Evolutionary conservation across 164 flowering plant species (phyloP).

Genomic region (Chimonanthus salicifolius): DNA sequence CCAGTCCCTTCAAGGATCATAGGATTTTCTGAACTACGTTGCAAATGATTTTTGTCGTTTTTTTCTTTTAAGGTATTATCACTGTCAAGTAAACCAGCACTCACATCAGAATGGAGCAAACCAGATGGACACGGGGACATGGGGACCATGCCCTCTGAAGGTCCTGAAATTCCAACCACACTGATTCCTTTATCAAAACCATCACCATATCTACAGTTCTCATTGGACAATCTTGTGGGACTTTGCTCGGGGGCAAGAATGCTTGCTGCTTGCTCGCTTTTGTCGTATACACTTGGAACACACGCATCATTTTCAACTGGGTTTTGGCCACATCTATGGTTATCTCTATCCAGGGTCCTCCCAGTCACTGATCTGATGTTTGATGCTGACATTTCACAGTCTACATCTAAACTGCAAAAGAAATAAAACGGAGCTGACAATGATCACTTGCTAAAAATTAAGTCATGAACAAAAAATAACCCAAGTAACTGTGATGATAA

Average conservation of each 20-base stretch:
- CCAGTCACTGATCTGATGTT: constrained; percentile 13
- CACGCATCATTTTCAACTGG: constrained; percentile 17
- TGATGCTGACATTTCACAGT: constrained; percentile 22
- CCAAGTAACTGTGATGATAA: background rate
- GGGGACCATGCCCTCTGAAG: constrained; percentile 13
- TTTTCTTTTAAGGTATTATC: constrained; percentile 14
- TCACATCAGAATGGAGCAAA: constrained; percentile 13
- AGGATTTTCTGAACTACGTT: constrained; percentile 14
- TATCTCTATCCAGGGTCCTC: constrained; percentile 13
- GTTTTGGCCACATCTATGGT: constrained; percentile 1
- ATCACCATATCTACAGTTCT: constrained; percentile 9
- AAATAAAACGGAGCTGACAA: constrained; percentile 1
- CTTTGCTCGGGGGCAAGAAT: constrained; percentile 14
- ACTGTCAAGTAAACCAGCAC: constrained; percentile 11
- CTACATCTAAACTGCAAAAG: constrained; percentile 65
- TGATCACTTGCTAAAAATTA: background rate
- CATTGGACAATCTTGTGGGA: constrained; percentile 6
- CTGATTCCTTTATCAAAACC: constrained; percentile 12
- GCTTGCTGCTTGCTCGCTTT: constrained; percentile 16
- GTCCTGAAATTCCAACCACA: constrained; percentile 11
- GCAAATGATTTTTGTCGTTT: constrained; percentile 13
- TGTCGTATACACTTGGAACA: constrained; percentile 14
- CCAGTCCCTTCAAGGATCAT: constrained; percentile 16
- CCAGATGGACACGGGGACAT: constrained; percentile 11
- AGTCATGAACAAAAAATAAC: constrained; percentile 8